A percentile compares a stretch with the other conserved stretches of the same genome.
Evolutionary conservation across 352 stramenopile genomes (phyloP).

Genomic region (Pythium scleroteichum): DNA sequence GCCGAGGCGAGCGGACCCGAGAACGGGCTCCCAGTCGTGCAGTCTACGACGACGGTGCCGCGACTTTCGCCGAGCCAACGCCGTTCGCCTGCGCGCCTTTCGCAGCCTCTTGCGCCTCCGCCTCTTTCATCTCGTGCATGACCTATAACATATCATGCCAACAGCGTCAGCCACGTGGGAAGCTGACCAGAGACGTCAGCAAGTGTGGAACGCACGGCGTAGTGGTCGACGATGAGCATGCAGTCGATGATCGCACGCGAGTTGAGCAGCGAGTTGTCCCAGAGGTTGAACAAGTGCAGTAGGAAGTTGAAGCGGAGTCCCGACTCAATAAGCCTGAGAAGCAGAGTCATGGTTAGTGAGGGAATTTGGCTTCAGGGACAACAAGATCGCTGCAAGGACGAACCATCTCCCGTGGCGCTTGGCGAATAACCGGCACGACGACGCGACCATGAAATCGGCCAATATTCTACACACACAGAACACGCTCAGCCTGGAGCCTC

Average conservation of each 20-base stretch:
- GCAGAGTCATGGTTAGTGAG: too few species aligned
- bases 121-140: constrained; percentile 37
- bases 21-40: neutral
- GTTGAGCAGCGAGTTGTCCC: constrained; percentile 88
- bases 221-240: constrained; percentile 84
- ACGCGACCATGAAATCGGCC: constrained; percentile 85
- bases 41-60: neutral
- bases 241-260: constrained; percentile 85
- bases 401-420: constrained; percentile 82
- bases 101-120: constrained; percentile 11
- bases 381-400: too few species aligned
- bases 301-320: constrained; percentile 86
- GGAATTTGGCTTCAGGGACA: too few species aligned
- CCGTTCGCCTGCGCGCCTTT: neutral
- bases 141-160: constrained; percentile 18
- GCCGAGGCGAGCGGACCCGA: too few species aligned
- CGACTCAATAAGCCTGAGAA: constrained; percentile 72
- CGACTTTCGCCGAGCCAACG: neutral
- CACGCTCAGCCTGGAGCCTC: neutral
- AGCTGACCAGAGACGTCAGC: too few species aligned
- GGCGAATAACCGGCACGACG: constrained; percentile 84
- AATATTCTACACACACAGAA: constrained; percentile 51
- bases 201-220: constrained; percentile 16
- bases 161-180: too few species aligned
- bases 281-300: constrained; percentile 90